These are phyloP conservation scores for Exophiala xenobiotica DNA, from an alignment of 2,329 filamentous ascomycete species.

Conservation along the genomic window DNA sequence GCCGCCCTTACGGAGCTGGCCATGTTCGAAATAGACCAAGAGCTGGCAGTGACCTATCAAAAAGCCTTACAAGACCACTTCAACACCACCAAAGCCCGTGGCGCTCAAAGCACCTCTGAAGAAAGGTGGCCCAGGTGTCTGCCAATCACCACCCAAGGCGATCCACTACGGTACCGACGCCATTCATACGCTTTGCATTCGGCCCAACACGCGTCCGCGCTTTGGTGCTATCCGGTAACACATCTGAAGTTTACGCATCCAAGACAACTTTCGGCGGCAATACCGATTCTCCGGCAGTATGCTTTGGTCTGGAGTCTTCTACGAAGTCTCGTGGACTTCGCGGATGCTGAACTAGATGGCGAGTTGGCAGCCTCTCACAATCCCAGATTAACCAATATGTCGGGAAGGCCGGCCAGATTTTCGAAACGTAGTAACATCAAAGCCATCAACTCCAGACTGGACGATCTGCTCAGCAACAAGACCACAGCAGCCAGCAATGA, in stretches of 20 bases:
- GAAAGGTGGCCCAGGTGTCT: conserved; percentile 38
- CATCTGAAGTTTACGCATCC: conserved; percentile 48
- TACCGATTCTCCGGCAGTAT: conserved; percentile 48
- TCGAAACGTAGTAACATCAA: conserved; percentile 43
- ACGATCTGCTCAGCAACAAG: conserved; percentile 47
- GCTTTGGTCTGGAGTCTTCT: conserved; percentile 43
- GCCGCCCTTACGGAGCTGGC: conserved; percentile 42
- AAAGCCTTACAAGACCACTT: conserved; percentile 16
- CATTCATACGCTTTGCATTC: conserved; percentile 46
- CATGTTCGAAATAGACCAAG: conserved; percentile 37
- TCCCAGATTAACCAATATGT: conserved; percentile 28
- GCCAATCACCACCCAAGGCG: conserved; percentile 35
- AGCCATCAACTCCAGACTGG: conserved; percentile 52
- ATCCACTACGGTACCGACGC: conserved; percentile 34
- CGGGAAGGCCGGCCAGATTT: not conserved
- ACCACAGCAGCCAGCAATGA: conserved; percentile 1
- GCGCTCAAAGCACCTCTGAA: conserved; percentile 32
- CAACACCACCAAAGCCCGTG: conserved; percentile 4
- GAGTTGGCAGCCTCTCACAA: conserved; percentile 19
- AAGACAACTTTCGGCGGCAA: conserved; percentile 44
- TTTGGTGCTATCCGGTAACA: conserved; percentile 34
- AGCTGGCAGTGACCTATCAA: conserved; percentile 29
- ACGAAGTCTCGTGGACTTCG: conserved; percentile 36
- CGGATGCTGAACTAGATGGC: conserved; percentile 20
- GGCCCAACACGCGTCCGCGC: conserved; percentile 35